Percentiles rank a stretch among this genome's conserved stretches.
These are phyloP conservation scores for Diplodia scrobiculata DNA, from an alignment of 2,329 filamentous ascomycete species.

Conservation along the genomic window DNA sequence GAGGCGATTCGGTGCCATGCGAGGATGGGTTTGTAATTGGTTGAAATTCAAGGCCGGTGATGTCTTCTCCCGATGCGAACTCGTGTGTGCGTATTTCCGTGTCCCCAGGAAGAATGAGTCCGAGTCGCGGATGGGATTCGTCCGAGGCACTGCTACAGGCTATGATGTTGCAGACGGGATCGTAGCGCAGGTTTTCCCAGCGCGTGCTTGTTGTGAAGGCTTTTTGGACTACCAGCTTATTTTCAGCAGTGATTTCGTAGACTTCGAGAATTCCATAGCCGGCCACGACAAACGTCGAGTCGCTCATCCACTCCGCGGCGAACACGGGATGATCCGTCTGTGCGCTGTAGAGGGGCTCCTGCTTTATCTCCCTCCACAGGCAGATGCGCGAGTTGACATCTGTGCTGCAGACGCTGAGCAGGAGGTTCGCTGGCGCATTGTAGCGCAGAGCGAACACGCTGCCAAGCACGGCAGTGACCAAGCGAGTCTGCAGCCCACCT, in stretches of 20 bases:
- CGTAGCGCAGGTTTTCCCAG: slow-evolving; percentile 47
- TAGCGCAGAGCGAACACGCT: slow-evolving; percentile 44
- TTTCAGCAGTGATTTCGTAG: slow-evolving; percentile 41
- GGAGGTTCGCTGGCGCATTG: slow-evolving; percentile 40
- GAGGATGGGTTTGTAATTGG: slow-evolving; percentile 32
- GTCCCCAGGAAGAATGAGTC: slow-evolving; percentile 42
- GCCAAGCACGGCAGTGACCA: slow-evolving; percentile 44
- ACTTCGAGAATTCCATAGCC: slow-evolving; percentile 46
- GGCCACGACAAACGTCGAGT: slow-evolving; percentile 49
- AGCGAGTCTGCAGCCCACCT: slow-evolving; percentile 38
- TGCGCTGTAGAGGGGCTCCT: slow-evolving; percentile 47
- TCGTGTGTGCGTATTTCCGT: slow-evolving; percentile 40
- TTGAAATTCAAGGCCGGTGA: slow-evolving; percentile 49
- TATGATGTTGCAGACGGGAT: slow-evolving; percentile 46
- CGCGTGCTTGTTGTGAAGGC: slow-evolving; percentile 40
- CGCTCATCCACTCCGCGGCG: slow-evolving; percentile 50
- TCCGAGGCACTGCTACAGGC: slow-evolving; percentile 39
- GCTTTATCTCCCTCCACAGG: slow-evolving; percentile 40
- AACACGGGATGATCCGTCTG: slow-evolving; percentile 48
- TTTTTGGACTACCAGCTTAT: slow-evolving; percentile 34
- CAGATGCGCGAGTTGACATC: slow-evolving; percentile 45
- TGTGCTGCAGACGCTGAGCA: slow-evolving; percentile 46
- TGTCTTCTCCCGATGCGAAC: slow-evolving; percentile 40
- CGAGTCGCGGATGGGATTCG: slow-evolving; percentile 36
- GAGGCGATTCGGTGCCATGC: slow-evolving; percentile 34